These are phyloP conservation scores for Sporodiniella umbellata DNA, from an alignment of 371 early-diverging fungal genomes.

Conservation along the genomic window DNA sequence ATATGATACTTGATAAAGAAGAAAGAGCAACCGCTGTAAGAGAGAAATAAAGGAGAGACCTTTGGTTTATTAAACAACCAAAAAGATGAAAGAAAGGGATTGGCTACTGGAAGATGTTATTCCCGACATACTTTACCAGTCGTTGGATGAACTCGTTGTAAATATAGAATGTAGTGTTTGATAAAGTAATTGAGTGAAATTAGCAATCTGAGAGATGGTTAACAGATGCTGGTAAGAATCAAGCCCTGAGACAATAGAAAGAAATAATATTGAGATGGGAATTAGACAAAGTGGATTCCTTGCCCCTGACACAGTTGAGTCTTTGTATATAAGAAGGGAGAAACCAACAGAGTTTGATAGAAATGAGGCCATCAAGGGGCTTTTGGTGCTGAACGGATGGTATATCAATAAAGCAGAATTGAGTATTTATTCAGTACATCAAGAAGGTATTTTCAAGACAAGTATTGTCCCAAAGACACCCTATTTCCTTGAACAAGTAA, in stretches of 20 bases:
- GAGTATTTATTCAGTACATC: conserved; percentile 30
- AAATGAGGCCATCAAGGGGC: conserved; percentile 42
- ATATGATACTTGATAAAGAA: conserved; percentile 9
- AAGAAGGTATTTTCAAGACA: conserved; percentile 29
- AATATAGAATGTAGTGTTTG: not conserved
- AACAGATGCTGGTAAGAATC: conserved; percentile 24
- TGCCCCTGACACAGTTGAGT: conserved; percentile 31
- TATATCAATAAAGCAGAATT: conserved; percentile 44
- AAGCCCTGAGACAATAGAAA: not conserved
- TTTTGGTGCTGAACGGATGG: conserved; percentile 27
- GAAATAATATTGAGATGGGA: not conserved
- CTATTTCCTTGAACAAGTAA: conserved; percentile 44
- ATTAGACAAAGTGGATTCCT: conserved; percentile 31
- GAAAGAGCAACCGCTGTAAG: conserved; percentile 18
- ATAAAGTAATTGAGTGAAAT: too few species aligned
- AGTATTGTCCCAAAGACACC: conserved; percentile 23
- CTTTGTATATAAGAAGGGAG: conserved; percentile 6
- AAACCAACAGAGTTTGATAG: conserved; percentile 11
- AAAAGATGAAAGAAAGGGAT: conserved; percentile 28
- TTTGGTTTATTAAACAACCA: too few species aligned
- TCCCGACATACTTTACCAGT: conserved; percentile 25
- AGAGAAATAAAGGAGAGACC: too few species aligned
- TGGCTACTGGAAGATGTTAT: conserved; percentile 35
- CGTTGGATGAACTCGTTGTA: conserved; percentile 30
- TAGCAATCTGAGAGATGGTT: conserved; percentile 26